These are phyloP conservation scores for Russula brevipes DNA, from an alignment of 768 basidiomycete species.

Conservation along the genomic window DNA sequence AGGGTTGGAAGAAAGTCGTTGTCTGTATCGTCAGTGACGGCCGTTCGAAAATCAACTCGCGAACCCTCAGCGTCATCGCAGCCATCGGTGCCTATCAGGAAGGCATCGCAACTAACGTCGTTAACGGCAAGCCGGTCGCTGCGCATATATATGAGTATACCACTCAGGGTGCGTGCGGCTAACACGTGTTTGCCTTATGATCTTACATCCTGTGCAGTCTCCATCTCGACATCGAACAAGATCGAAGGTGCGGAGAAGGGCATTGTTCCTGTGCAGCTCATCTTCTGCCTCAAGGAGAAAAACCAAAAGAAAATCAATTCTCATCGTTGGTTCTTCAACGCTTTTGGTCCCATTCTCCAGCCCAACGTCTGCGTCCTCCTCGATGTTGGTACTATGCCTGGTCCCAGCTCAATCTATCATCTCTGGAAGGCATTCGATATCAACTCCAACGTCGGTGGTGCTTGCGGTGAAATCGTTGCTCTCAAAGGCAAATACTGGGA, in stretches of 20 bases:
- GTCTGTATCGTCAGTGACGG: constrained; percentile 91
- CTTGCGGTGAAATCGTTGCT: constrained; percentile 94
- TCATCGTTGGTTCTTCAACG: constrained; percentile 94
- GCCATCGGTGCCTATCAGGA: constrained; percentile 95
- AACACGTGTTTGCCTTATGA: background rate
- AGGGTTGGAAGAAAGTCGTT: constrained; percentile 98
- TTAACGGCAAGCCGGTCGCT: constrained; percentile 76
- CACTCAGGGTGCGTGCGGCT: constrained; percentile 62
- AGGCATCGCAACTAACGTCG: constrained; percentile 80
- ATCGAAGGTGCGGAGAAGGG: constrained; percentile 76
- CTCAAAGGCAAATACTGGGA: constrained; percentile 79
- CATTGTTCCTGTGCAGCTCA: constrained; percentile 83
- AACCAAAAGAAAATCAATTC: constrained; percentile 97
- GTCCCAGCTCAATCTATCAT: constrained; percentile 84
- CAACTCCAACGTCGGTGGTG: constrained; percentile 85
- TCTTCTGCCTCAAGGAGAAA: constrained; percentile 89
- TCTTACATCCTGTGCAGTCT: constrained; percentile 45
- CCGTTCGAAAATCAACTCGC: constrained; percentile 74
- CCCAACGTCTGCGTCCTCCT: constrained; percentile 91
- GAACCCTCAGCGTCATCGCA: constrained; percentile 82
- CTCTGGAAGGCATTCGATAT: constrained; percentile 94
- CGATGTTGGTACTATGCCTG: constrained; percentile 84
- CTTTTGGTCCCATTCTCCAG: constrained; percentile 73
- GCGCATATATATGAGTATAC: constrained; percentile 95
- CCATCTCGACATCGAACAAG: constrained; percentile 74